phyloP scores from a whole-genome alignment of 2,329 filamentous ascomycete species.

The Microsporum canis region DNA sequence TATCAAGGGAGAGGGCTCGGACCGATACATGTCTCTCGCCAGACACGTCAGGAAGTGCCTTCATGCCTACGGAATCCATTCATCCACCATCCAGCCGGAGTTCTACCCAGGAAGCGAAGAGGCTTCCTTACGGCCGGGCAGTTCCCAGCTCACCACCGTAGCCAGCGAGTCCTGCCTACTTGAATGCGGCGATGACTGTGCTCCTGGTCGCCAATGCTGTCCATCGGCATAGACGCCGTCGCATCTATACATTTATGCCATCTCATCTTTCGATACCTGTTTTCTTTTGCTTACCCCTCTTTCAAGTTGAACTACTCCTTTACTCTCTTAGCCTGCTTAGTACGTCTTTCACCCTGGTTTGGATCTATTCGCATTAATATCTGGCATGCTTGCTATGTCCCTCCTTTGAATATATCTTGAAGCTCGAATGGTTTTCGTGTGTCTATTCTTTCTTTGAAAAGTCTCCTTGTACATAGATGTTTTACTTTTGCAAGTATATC shows the following conservation, averaged over 20 bases:
- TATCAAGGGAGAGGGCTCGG: slow-evolving; percentile 65
- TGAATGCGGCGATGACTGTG: slow-evolving; percentile 38
- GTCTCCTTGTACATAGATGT: background rate
- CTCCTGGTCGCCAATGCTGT: slow-evolving; percentile 32
- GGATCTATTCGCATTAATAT: background rate
- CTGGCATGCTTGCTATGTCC: background rate
- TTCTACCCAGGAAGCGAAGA: slow-evolving; percentile 40
- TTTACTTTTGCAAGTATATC: background rate
- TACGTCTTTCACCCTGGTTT: background rate
- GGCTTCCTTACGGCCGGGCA: slow-evolving; percentile 15
- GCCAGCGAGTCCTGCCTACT: slow-evolving; percentile 32
- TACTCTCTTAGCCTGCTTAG: no score
- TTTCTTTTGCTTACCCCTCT: background rate
- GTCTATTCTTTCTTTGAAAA: background rate
- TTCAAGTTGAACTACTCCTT: background rate
- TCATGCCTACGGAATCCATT: slow-evolving; percentile 92
- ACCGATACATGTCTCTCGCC: slow-evolving; percentile 82
- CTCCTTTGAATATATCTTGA: background rate
- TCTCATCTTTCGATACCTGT: background rate
- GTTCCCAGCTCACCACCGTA: slow-evolving; percentile 3
- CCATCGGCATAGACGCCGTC: background rate
- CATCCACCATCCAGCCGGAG: slow-evolving; percentile 93
- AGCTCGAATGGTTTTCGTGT: background rate
- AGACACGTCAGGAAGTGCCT: slow-evolving; percentile 74
- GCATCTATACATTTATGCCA: no score